A percentile compares a stretch with the other conserved stretches of the same genome.
Conservation (phyloP, 164 flowering plant species). For the Cinnamomum chago region DNA sequence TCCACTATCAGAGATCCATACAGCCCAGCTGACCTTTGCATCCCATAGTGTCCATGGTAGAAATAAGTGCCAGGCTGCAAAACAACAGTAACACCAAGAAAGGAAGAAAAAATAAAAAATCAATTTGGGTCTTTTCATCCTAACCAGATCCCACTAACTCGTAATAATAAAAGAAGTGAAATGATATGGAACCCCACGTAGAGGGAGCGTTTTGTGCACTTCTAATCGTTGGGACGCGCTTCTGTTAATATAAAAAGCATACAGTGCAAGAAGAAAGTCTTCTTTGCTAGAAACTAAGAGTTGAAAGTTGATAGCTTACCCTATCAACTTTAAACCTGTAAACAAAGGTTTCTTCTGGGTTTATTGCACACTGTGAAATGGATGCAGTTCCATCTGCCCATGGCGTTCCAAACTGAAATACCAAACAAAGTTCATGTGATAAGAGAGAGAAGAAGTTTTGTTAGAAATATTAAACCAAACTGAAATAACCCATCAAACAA, state of each 20-base stretch:
- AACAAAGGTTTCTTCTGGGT: constrained; percentile 72
- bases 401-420: constrained; percentile 62
- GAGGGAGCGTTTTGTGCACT: too few relatives aligned
- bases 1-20: constrained; percentile 83
- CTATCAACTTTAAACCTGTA: constrained; percentile 75
- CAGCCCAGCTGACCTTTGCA: constrained; percentile 91
- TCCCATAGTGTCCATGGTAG: constrained; percentile 91
- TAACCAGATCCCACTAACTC: too few relatives aligned
- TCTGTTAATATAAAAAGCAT: too few relatives aligned
- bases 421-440: not conserved
- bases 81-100: not conserved
- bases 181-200: too few relatives aligned
- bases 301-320: constrained; percentile 30
- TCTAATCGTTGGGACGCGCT: not conserved
- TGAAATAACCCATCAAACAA: too few relatives aligned
- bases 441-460: not conserved
- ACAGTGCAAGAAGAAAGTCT: not conserved
- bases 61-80: constrained; percentile 83
- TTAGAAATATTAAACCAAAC: too few relatives aligned
- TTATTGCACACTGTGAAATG: constrained; percentile 77
- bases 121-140: too few relatives aligned
- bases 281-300: not conserved
- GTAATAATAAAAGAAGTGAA: too few relatives aligned
- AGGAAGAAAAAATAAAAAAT: too few relatives aligned
- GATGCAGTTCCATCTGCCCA: constrained; percentile 97